Evolutionary conservation across 179 eudicot species (phyloP).

Genomic region (Heliamphora pulchella): DNA sequence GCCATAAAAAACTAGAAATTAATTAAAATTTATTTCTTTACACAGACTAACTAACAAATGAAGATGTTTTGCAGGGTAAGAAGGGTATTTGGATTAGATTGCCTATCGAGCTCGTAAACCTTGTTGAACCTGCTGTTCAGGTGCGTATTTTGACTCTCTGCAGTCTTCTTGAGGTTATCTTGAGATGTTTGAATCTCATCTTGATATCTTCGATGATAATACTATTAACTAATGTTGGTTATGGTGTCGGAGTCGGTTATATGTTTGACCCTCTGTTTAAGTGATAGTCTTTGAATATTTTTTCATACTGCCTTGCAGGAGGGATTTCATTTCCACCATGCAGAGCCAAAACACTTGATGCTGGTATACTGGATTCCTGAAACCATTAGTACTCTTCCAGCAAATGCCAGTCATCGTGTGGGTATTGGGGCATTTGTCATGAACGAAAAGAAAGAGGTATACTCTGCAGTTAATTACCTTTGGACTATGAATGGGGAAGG

Average conservation of each 20-base stretch:
- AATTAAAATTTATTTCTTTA: no score
- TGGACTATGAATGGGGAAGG: not conserved
- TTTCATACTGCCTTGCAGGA: slow-evolving; percentile 35
- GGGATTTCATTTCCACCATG: slow-evolving; percentile 76
- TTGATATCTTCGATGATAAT: not conserved
- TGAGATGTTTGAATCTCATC: not conserved
- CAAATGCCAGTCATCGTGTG: slow-evolving; percentile 67
- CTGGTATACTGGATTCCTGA: slow-evolving; percentile 64
- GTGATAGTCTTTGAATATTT: not conserved
- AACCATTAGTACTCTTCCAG: slow-evolving; percentile 41
- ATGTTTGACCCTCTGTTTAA: not conserved
- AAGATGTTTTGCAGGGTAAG: slow-evolving; percentile 43
- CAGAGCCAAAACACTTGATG: slow-evolving; percentile 67
- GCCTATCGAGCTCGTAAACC: slow-evolving; percentile 53
- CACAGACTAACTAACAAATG: not conserved
- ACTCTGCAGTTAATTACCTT: not conserved
- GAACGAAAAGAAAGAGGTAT: slow-evolving; percentile 59
- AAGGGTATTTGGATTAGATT: slow-evolving; percentile 65
- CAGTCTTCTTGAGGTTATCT: not conserved
- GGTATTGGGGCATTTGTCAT: slow-evolving; percentile 66
- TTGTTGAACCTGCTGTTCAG: slow-evolving; percentile 57
- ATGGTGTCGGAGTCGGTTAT: not conserved
- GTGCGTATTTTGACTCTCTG: slow-evolving; percentile 23
- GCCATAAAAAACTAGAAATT: no score
- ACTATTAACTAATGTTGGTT: not conserved